These are phyloP conservation scores for Mortierella sp. DNA, from an alignment of 371 early-diverging fungal species.

Conservation along the genomic window DNA sequence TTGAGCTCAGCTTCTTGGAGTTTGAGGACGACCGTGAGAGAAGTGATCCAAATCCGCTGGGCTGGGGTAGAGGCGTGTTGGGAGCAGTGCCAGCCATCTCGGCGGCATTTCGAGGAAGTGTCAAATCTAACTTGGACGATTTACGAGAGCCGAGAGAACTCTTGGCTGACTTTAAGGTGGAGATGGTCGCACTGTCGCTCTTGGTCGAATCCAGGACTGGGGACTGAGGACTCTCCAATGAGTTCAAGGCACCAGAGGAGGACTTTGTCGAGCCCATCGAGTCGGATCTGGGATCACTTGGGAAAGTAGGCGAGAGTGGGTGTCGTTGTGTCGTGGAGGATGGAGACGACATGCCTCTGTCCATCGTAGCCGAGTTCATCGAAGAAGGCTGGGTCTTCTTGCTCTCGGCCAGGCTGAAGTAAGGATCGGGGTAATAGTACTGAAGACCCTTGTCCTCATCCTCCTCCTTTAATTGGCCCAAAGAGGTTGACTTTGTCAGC, in stretches of 20 bases:
- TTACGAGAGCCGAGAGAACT: neutral
- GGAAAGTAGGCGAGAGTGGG: slow-evolving; percentile 33
- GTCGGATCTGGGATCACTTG: neutral
- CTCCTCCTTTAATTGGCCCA: slow-evolving; percentile 21
- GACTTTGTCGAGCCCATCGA: neutral
- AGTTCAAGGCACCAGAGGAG: neutral
- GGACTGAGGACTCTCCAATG: neutral
- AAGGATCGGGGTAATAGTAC: slow-evolving; percentile 55
- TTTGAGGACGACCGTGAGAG: slow-evolving; percentile 38
- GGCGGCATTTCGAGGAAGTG: neutral
- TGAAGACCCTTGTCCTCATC: slow-evolving; percentile 51
- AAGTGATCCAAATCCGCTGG: slow-evolving; percentile 18
- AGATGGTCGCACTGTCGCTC: neutral
- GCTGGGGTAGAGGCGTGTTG: neutral
- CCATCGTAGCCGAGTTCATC: neutral
- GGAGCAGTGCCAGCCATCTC: slow-evolving; percentile 2
- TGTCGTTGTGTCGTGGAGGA: slow-evolving; percentile 14
- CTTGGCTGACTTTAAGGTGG: neutral
- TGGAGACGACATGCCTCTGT: neutral
- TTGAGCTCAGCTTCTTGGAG: slow-evolving; percentile 31
- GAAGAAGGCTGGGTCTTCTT: slow-evolving; percentile 14
- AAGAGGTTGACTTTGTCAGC: slow-evolving; percentile 21
- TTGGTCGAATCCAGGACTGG: slow-evolving; percentile 14
- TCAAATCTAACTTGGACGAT: neutral
- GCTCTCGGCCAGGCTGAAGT: slow-evolving; percentile 30